A percentile compares a stretch with the other conserved stretches of the same genome.
Evolutionary conservation across 2,329 filamentous ascomycete species (phyloP).

Genomic region (Fusarium pininemorale): DNA sequence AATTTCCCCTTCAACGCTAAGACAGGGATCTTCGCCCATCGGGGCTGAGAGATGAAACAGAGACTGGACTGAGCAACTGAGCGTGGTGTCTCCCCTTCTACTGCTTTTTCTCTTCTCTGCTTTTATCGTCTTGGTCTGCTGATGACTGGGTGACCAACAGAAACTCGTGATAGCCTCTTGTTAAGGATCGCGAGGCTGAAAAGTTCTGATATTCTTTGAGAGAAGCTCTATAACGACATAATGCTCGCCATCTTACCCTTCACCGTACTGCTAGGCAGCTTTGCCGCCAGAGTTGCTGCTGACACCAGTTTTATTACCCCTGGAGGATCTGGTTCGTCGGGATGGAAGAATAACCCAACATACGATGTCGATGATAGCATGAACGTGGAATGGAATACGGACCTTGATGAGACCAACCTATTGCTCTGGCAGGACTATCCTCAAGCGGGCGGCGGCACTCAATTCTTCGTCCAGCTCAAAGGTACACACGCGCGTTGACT

Average conservation of each 20-base stretch:
- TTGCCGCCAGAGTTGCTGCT: not conserved
- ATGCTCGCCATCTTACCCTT: slow-evolving; percentile 19
- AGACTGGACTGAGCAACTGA: not conserved
- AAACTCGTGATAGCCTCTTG: not conserved
- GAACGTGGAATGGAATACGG: slow-evolving; percentile 38
- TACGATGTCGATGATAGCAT: slow-evolving; percentile 36
- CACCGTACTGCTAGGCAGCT: slow-evolving; percentile 6
- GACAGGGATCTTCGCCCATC: slow-evolving; percentile 15
- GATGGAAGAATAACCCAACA: slow-evolving; percentile 38
- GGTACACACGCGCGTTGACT: not conserved
- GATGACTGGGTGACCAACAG: not conserved
- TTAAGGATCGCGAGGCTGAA: not conserved
- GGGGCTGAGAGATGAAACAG: slow-evolving; percentile 28
- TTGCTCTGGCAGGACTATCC: slow-evolving; percentile 40
- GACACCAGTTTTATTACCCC: slow-evolving; percentile 25
- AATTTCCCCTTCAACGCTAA: slow-evolving; percentile 18
- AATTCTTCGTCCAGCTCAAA: slow-evolving; percentile 2
- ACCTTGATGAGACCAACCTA: slow-evolving; percentile 28
- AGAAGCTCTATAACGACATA: not conserved
- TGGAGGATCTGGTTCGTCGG: slow-evolving; percentile 23
- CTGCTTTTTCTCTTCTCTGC: not conserved
- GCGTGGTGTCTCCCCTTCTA: not conserved
- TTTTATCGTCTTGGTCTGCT: not conserved
- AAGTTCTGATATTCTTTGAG: not conserved
- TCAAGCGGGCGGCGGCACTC: not conserved